Evolutionary conservation across 768 basidiomycete genomes (phyloP).

Genomic region (Termitomyces sp.): DNA sequence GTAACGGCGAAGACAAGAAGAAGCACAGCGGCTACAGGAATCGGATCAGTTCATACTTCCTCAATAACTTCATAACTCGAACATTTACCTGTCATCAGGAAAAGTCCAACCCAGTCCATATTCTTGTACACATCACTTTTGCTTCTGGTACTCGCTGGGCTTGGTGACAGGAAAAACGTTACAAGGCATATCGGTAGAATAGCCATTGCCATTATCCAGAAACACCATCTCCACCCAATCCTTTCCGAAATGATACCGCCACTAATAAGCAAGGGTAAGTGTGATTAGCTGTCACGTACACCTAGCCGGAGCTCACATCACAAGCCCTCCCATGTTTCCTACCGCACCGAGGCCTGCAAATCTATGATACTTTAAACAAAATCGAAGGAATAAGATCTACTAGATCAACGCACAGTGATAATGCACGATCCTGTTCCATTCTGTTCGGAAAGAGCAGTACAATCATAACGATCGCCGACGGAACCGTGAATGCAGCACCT

Average conservation of each 20-base stretch:
- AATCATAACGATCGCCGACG: constrained; percentile 42
- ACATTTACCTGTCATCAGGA: constrained; percentile 25
- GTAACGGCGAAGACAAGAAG: constrained; percentile 36
- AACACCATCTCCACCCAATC: constrained; percentile 43
- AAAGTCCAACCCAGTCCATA: constrained; percentile 15
- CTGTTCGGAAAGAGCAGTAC: constrained; percentile 46
- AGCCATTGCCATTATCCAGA: constrained; percentile 42
- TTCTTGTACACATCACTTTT: constrained; percentile 8
- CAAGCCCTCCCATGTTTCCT: constrained; percentile 24
- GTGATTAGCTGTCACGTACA: neutral
- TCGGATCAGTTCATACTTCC: neutral
- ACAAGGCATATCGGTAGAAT: constrained; percentile 27
- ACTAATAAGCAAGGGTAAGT: constrained; percentile 24
- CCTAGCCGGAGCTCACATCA: constrained; percentile 5
- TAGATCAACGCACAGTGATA: constrained; percentile 22
- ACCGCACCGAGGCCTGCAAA: constrained; percentile 44
- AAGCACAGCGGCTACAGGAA: constrained; percentile 21
- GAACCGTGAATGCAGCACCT: constrained; percentile 36
- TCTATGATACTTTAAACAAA: constrained; percentile 25
- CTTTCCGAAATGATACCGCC: constrained; percentile 39
- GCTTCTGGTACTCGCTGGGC: constrained; percentile 20
- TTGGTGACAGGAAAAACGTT: constrained; percentile 25
- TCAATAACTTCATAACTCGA: constrained; percentile 11
- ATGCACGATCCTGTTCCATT: constrained; percentile 40
- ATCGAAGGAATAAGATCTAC: no score